Evolutionary conservation across 2,329 filamentous ascomycete species (phyloP).

Genomic region (Waltergamsia citrina): DNA sequence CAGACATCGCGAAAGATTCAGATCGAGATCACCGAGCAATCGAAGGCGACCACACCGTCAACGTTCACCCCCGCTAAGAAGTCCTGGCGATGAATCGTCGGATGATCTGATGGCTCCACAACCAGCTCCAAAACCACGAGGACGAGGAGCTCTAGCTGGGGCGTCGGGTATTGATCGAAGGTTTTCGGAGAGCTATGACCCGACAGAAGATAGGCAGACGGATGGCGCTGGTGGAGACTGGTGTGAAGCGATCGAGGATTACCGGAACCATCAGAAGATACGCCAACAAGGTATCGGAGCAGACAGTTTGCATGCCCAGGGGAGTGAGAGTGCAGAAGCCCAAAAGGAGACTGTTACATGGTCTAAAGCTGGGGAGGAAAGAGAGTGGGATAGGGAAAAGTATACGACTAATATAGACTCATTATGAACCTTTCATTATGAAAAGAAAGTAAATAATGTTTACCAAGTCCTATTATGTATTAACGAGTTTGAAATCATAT

Average conservation of each 20-base stretch:
- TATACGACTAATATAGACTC: too few species aligned
- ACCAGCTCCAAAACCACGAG: slow-evolving; percentile 46
- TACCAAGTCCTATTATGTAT: too few species aligned
- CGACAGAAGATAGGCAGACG: slow-evolving; percentile 43
- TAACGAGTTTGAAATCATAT: too few species aligned
- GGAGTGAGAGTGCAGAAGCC: slow-evolving; percentile 47
- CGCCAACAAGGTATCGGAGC: slow-evolving; percentile 33
- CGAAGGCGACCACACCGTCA: slow-evolving; percentile 19
- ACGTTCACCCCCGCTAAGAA: slow-evolving; percentile 15
- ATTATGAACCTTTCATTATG: too few species aligned
- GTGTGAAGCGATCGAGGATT: slow-evolving; percentile 70
- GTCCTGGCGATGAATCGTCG: slow-evolving; percentile 67
- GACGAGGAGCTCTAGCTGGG: slow-evolving; percentile 56
- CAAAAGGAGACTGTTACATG: slow-evolving; percentile 57
- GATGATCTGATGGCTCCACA: slow-evolving; percentile 71
- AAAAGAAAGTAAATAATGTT: too few species aligned
- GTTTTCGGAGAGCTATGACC: slow-evolving; percentile 60
- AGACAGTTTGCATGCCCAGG: slow-evolving; percentile 59
- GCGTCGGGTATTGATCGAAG: slow-evolving; percentile 67
- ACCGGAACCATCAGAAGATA: slow-evolving; percentile 73
- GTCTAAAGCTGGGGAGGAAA: slow-evolving; percentile 56
- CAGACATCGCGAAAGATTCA: slow-evolving; percentile 7
- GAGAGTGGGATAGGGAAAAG: slow-evolving; percentile 54
- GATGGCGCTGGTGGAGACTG: slow-evolving; percentile 48
- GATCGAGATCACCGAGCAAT: slow-evolving; percentile 14